A percentile compares a stretch with the other conserved stretches of the same genome.
Evolutionary conservation across 305 asterid genomes (phyloP).

Genomic region (Fraxinus sp.): DNA sequence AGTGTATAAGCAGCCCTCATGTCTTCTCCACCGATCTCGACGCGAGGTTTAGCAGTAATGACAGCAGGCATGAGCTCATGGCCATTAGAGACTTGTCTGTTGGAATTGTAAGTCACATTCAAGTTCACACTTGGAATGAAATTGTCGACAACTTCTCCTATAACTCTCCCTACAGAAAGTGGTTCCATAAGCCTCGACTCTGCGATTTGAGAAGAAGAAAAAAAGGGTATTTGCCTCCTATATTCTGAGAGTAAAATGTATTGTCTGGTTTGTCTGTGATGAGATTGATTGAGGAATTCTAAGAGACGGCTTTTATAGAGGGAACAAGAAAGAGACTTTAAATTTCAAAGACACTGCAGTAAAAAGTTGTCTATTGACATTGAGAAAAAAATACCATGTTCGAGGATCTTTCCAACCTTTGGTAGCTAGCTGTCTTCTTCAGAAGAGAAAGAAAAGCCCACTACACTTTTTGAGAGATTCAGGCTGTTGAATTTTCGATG

Average conservation of each 20-base stretch:
- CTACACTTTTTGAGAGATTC: conserved; percentile 10
- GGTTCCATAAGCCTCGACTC: conserved; percentile 54
- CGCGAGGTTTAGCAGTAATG: conserved; percentile 56
- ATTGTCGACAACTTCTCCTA: conserved; percentile 76
- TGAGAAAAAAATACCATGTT: conserved; percentile 22
- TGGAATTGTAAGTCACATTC: conserved; percentile 47
- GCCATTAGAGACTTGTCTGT: conserved; percentile 65
- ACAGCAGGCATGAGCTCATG: conserved; percentile 77
- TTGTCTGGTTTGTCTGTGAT: conserved; percentile 12
- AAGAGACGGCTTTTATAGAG: conserved; percentile 28
- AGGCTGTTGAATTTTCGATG: neutral
- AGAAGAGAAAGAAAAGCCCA: conserved; percentile 21
- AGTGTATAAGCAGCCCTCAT: conserved; percentile 79
- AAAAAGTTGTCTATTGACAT: conserved; percentile 29
- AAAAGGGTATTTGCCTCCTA: neutral
- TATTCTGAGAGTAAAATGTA: neutral
- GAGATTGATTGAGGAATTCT: conserved; percentile 15
- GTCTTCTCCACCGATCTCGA: conserved; percentile 79
- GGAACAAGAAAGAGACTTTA: conserved; percentile 8
- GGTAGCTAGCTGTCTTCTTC: conserved; percentile 19
- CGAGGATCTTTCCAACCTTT: conserved; percentile 33
- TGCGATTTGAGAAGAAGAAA: neutral
- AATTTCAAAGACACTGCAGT: conserved; percentile 37
- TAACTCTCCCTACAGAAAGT: conserved; percentile 64
- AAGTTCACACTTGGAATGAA: conserved; percentile 67